phyloP scores from a whole-genome alignment of 345 rosid species.

The Dipteronia dyeriana region DNA sequence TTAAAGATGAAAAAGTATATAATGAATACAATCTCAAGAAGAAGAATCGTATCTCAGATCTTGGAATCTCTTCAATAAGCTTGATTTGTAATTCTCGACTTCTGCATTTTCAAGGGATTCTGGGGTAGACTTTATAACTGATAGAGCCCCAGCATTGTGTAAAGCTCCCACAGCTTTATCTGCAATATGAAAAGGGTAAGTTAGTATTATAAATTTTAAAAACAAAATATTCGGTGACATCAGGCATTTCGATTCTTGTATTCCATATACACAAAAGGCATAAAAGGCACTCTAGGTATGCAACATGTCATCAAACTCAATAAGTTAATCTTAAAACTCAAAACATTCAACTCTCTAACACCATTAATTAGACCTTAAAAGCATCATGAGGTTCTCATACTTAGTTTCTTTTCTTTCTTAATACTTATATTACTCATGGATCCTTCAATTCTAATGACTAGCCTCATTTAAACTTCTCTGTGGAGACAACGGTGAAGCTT shows the following conservation, averaged over 20 bases:
- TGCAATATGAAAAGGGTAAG: constrained; percentile 34
- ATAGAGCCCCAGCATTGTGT: constrained; percentile 55
- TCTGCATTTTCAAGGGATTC: constrained; percentile 58
- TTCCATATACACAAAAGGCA: neutral
- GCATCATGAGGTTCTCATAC: neutral
- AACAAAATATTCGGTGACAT: neutral
- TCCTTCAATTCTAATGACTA: neutral
- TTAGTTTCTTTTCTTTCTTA: neutral
- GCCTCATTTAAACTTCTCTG: neutral
- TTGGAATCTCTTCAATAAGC: constrained; percentile 66
- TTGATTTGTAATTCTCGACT: constrained; percentile 48
- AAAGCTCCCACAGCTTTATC: constrained; percentile 75
- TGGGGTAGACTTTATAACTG: constrained; percentile 55
- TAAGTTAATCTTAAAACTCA: neutral
- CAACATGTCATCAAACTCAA: neutral
- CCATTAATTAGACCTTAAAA: neutral
- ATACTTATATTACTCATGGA: neutral
- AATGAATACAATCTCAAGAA: constrained; percentile 22
- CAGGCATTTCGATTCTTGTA: neutral
- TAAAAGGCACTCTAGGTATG: neutral
- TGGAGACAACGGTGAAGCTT: neutral
- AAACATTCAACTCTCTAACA: neutral
- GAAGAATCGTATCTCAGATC: constrained; percentile 40
- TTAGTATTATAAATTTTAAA: neutral
- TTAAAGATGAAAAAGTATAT: neutral